Percentiles rank a stretch among this genome's conserved stretches.
These are phyloP conservation scores for Ascochyta clinopodiicola DNA, from an alignment of 2,329 filamentous ascomycete species.

Conservation along the genomic window DNA sequence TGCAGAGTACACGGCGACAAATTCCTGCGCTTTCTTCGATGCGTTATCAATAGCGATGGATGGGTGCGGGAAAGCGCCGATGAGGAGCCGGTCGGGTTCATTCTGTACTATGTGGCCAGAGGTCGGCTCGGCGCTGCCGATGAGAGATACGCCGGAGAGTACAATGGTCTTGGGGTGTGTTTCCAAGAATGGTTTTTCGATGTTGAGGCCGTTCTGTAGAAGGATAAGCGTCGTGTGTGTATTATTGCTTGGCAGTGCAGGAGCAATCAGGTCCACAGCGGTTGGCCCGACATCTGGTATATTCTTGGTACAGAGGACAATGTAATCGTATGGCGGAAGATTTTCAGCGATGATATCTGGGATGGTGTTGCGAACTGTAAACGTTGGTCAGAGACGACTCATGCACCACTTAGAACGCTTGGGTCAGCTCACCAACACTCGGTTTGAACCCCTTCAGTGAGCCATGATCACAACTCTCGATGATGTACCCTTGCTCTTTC, in stretches of 20 bases:
- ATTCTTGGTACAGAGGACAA: conserved; percentile 66
- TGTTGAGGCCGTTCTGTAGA: conserved; percentile 69
- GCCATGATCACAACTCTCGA: conserved; percentile 64
- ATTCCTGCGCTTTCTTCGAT: conserved; percentile 49
- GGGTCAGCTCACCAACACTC: conserved; percentile 45
- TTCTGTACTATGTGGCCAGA: conserved; percentile 61
- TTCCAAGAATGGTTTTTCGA: conserved; percentile 61
- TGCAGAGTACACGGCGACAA: conserved; percentile 57
- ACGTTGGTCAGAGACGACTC: conserved; percentile 2
- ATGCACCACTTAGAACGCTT: not conserved
- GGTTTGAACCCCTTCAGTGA: conserved; percentile 58
- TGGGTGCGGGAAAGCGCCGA: conserved; percentile 59
- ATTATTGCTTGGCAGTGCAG: conserved; percentile 57
- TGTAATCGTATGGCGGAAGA: conserved; percentile 58
- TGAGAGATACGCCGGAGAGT: conserved; percentile 61
- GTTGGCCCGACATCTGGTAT: conserved; percentile 60
- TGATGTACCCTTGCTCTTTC: conserved; percentile 57
- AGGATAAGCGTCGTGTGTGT: conserved; percentile 62
- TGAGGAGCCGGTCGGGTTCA: conserved; percentile 57
- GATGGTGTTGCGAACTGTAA: conserved; percentile 56
- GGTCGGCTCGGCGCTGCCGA: conserved; percentile 57
- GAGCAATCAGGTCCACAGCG: conserved; percentile 57
- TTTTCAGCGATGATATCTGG: conserved; percentile 52
- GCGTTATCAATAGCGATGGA: conserved; percentile 31
- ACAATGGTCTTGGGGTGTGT: conserved; percentile 61